Evolutionary conservation across 2,329 filamentous ascomycete genomes (phyloP), one percentile per base, ranked within the genome.

Genomic region (Chrysosporium queenslandicum): DNA sequence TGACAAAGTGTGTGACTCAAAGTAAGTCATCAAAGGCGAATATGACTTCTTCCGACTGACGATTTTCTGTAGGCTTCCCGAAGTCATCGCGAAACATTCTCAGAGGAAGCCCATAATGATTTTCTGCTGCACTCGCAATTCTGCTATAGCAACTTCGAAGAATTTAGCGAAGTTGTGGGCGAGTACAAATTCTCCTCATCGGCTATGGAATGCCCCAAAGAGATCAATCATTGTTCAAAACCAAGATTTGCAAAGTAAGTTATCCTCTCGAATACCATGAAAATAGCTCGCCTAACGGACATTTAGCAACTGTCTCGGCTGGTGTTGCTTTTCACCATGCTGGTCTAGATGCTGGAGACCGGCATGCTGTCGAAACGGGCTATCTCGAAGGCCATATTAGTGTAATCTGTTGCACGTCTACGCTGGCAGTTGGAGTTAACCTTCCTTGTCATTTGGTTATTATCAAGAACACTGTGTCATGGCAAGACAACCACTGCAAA

Each of bases 341-440:
- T 18, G 87, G 87, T 0, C 74, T 94, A 18, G 78, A 82, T 43
- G 58, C 66, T 0, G 66, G 74, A 25, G 87, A 94, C 64, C 78
- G 86, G 45, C 68, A 73, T 36, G 72, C 76, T 0, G 72, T 94
- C 16, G 86, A 92, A 62, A 76, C 75, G 41, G 77, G 76, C 0
- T 94, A 84, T 59, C 68, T 88, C 3, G 71, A 79, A 16, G 85
- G 86, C 0, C 74, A 87, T n/a, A 76, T 94, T 53, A 82, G 74
- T 57, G 80, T 94, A 29, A 89, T 94, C 49, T 94, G 88, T 66
- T 92, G 86, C 63, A 94, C 87, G 0, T 90, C 87, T 0, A 94
- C 87, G 0, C 72, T 94, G 16, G 86, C 87, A 1, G 83, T 92
- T 11, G 87, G 87, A 0, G 79, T 94, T 27, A 94, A 94, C 62